Evolutionary conservation across 352 stramenopile genomes (phyloP).

Genomic region (Phytopythium vexans): DNA sequence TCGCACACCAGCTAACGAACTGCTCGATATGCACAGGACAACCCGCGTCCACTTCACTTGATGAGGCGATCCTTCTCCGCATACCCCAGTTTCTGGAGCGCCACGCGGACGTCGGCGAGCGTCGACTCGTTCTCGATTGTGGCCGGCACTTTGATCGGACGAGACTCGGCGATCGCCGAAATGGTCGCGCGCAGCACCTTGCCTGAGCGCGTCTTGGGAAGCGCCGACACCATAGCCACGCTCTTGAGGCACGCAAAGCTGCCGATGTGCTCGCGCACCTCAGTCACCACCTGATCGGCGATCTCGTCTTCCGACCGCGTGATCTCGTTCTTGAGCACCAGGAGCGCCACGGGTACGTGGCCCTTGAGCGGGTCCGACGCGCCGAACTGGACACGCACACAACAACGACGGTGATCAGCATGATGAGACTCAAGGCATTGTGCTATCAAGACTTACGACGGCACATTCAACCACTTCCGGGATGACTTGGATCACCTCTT

Average conservation of each 20-base stretch:
- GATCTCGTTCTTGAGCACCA: conserved; percentile 29
- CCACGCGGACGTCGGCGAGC: conserved; percentile 20
- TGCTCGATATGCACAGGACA: not conserved
- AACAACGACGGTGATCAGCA: not conserved
- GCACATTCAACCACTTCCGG: conserved; percentile 85
- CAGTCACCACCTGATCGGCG: conserved; percentile 62
- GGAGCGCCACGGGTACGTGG: conserved; percentile 30
- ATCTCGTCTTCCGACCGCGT: conserved; percentile 30
- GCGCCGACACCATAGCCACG: conserved; percentile 88
- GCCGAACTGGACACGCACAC: conserved; percentile 25
- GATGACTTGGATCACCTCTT: conserved; percentile 86
- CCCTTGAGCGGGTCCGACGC: conserved; percentile 41
- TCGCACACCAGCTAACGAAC: too few relatives aligned
- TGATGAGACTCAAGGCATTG: not conserved
- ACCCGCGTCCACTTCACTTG: conserved; percentile 4
- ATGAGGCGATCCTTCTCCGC: conserved; percentile 15
- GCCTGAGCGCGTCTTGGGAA: conserved; percentile 96
- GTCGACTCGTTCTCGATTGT: conserved; percentile 43
- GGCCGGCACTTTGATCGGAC: conserved; percentile 28
- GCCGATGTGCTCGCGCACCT: conserved; percentile 93
- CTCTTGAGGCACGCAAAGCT: conserved; percentile 96
- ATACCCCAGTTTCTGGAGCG: conserved; percentile 32
- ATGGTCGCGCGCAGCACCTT: conserved; percentile 95
- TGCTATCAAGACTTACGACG: conserved; percentile 37
- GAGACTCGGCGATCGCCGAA: conserved; percentile 32